Conservation (phyloP, 176 grass and related monocot genomes). For the Rhipidocladum racemiflorum region DNA sequence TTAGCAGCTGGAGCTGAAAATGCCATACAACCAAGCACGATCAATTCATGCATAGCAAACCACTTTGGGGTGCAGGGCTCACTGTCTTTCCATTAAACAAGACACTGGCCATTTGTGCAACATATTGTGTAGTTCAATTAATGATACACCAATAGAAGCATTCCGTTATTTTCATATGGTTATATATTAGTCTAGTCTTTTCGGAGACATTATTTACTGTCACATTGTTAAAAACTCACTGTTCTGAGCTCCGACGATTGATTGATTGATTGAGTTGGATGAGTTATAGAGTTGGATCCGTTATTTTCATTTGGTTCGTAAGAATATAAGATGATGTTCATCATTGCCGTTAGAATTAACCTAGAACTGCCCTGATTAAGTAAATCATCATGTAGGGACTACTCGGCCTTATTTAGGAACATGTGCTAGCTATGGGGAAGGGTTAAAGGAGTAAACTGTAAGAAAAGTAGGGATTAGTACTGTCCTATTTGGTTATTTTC, state of each 20-base stretch:
- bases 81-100: neutral
- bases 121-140: neutral
- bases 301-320: neutral
- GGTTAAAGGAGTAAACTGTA: neutral
- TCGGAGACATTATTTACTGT: neutral
- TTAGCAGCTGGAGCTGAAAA: neutral
- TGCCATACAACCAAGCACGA: neutral
- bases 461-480: neutral
- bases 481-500: neutral
- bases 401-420: neutral
- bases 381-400: neutral
- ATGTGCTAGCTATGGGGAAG: neutral
- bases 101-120: neutral
- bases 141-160: neutral
- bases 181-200: neutral
- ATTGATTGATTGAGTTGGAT: neutral
- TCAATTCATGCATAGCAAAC: neutral
- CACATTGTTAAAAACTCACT: neutral
- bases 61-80: neutral
- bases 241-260: neutral
- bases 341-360: neutral
- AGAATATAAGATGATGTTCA: neutral
- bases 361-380: neutral
- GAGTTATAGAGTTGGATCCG: too few relatives aligned
- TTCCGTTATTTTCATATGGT: neutral